A percentile compares a stretch with the other conserved stretches of the same genome.
Evolutionary conservation across 768 basidiomycete species (phyloP).

Genomic region (Gloeostereum incarnatum): DNA sequence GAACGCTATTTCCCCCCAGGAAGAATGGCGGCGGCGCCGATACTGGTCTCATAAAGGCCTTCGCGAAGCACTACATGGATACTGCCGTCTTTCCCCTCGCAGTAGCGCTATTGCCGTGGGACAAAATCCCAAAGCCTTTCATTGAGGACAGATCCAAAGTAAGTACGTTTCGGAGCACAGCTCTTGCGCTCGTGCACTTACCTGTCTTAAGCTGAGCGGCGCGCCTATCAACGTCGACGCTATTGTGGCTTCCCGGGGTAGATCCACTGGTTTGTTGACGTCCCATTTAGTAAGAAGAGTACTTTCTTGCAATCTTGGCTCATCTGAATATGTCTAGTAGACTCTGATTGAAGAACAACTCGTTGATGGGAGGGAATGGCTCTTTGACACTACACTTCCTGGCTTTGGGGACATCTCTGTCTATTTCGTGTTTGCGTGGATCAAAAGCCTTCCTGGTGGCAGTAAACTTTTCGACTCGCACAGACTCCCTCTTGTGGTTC

Average conservation of each 20-base stretch:
- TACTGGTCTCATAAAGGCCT: constrained; percentile 38
- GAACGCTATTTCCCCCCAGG: constrained; percentile 36
- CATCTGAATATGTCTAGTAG: constrained; percentile 11
- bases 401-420: constrained; percentile 43
- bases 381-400: constrained; percentile 43
- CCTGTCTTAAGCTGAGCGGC: constrained; percentile 19
- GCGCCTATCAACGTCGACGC: constrained; percentile 27
- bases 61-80: constrained; percentile 37
- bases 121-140: constrained; percentile 32
- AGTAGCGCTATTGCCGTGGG: constrained; percentile 35
- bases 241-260: constrained; percentile 20
- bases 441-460: constrained; percentile 22
- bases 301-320: background rate
- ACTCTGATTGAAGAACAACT: constrained; percentile 32
- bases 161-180: constrained; percentile 12
- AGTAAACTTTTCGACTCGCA: constrained; percentile 25
- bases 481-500: constrained; percentile 28
- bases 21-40: constrained; percentile 30
- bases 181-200: background rate
- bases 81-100: constrained; percentile 30
- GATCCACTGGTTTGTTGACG: constrained; percentile 27
- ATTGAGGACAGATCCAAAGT: constrained; percentile 40
- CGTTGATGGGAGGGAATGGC: constrained; percentile 44
- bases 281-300: constrained; percentile 33
- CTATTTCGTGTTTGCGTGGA: constrained; percentile 40